Base-by-base conservation (phyloP, 1,284 basidiomycete species). In the Cutaneotrichosporon daszewskae region DNA sequence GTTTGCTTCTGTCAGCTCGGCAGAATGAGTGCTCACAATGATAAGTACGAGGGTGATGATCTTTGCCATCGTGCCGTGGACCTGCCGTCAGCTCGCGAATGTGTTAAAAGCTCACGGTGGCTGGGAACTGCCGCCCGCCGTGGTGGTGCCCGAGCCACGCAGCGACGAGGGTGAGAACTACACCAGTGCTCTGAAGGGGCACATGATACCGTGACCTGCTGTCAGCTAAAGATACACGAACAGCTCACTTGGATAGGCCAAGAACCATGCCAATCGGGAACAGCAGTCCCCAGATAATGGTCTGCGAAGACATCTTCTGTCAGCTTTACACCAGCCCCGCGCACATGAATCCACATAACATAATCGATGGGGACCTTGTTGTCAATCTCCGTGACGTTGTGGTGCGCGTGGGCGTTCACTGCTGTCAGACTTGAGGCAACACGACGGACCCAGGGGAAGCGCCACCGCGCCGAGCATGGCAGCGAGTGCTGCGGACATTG, bases 261-360 rank as follows among this genome's bases (percentile, higher is more conserved):
- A 91, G 72, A 0, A 90, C 84, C 87, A 91, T 90, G 19, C 88
- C 88, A 8, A 83, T 75, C 0, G 88, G 87, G 61, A 90, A 91
- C 17, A 89, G 63, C 11, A 90, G 64, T 2, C 83, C 85, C 87
- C 87, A 91, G 6, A 87, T 79, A 9, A 78, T 63, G 3, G 77
- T 79, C 60, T 90, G 87, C 12, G 89, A 64, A 26, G 75, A 71
- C 48, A 90, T 87, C 67, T 70, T 36, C 2, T 16, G 42, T 45
- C 27, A 47, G 39, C 26, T 7, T 10, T 7, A 32, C 9, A 9
- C 26, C 26, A 27, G 14, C 9, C 14, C 26, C 13, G 47, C 68
- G 36, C 27, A 68, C 68, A 63, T 91, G 87, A 19, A 88, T 76
- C 77, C 80, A 87, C 27, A 90, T 77, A 32, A 86, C 77, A 18